Evolutionary conservation across 495 filamentous ascomycete species (phyloP).

Genomic region (Daldinia childiae): DNA sequence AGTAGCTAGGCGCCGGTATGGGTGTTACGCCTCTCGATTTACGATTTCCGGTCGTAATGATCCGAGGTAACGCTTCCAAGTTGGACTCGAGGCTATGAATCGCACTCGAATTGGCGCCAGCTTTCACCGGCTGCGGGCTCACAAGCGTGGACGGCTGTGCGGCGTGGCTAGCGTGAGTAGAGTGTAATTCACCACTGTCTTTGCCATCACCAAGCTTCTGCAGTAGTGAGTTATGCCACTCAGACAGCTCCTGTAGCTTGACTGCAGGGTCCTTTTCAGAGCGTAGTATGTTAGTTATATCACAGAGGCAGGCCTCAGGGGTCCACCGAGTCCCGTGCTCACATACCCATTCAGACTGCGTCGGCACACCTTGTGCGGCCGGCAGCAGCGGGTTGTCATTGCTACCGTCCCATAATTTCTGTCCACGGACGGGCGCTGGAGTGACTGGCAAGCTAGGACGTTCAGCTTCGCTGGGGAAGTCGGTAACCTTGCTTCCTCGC

Average conservation of each 20-base stretch:
- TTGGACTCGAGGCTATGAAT: conserved; percentile 43
- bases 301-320: conserved; percentile 67
- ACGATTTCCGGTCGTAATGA: conserved; percentile 14
- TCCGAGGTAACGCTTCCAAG: conserved; percentile 29
- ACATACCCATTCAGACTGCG: conserved; percentile 91
- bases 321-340: conserved; percentile 62
- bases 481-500: conserved; percentile 73
- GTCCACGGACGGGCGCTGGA: conserved; percentile 73
- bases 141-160: conserved; percentile 50
- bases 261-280: conserved; percentile 72
- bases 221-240: conserved; percentile 67
- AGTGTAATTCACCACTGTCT: conserved; percentile 49
- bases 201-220: conserved; percentile 49
- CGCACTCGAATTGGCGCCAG: conserved; percentile 43
- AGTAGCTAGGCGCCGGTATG: conserved; percentile 55
- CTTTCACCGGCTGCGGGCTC: conserved; percentile 55
- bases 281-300: conserved; percentile 62
- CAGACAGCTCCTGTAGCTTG: conserved; percentile 73
- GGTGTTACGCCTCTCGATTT: conserved; percentile 12
- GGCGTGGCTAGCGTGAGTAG: conserved; percentile 60
- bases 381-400: conserved; percentile 69
- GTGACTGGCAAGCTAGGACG: conserved; percentile 92
- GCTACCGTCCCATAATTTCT: conserved; percentile 53
- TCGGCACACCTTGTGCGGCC: conserved; percentile 79
- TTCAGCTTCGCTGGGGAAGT: conserved; percentile 86